A percentile compares a stretch with the other conserved stretches of the same genome.
Conservation (phyloP, 1,139 yeast genomes). For the Yamadazyma triangularis region DNA sequence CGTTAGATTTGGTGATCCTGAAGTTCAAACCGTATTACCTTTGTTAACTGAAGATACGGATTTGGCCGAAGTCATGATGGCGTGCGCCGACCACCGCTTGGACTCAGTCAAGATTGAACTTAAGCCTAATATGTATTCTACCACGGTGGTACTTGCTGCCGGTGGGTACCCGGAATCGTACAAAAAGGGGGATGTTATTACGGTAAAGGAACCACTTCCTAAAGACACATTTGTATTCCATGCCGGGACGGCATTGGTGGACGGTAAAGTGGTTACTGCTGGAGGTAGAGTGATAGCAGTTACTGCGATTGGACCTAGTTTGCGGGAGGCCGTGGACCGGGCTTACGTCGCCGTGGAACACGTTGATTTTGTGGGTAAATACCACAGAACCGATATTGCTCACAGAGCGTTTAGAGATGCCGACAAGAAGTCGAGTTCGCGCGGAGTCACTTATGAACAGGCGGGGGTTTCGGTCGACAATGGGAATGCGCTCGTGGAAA, state of each 20-base stretch:
- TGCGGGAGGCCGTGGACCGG: conserved; percentile 74
- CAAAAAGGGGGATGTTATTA: conserved; percentile 80
- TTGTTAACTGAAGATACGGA: conserved; percentile 79
- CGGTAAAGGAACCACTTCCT: conserved; percentile 47
- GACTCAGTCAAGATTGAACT: conserved; percentile 74
- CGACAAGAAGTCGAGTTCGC: conserved; percentile 9
- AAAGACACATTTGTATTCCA: conserved; percentile 74
- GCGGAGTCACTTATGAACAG: conserved; percentile 75
- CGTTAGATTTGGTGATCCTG: conserved; percentile 98
- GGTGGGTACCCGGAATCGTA: conserved; percentile 95
- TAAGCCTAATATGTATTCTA: conserved; percentile 60
- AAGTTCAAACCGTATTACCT: conserved; percentile 94
- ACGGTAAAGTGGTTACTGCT: conserved; percentile 67
- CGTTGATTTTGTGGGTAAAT: conserved; percentile 68
- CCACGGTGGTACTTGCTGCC: conserved; percentile 95
- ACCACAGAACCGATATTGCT: conserved; percentile 90
- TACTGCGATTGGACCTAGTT: conserved; percentile 74
- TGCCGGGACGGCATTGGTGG: conserved; percentile 73
- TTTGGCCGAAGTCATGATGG: conserved; percentile 85
- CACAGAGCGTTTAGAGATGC: conserved; percentile 84
- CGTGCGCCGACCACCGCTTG: conserved; percentile 91
- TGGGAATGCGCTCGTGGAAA: conserved; percentile 85
- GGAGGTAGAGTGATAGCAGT: conserved; percentile 98
- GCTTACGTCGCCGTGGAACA: conserved; percentile 84
- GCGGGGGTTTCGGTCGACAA: conserved; percentile 98